These are phyloP conservation scores for Simmondsia chinensis DNA, from an alignment of 148 eudicot species.

Conservation along the genomic window DNA sequence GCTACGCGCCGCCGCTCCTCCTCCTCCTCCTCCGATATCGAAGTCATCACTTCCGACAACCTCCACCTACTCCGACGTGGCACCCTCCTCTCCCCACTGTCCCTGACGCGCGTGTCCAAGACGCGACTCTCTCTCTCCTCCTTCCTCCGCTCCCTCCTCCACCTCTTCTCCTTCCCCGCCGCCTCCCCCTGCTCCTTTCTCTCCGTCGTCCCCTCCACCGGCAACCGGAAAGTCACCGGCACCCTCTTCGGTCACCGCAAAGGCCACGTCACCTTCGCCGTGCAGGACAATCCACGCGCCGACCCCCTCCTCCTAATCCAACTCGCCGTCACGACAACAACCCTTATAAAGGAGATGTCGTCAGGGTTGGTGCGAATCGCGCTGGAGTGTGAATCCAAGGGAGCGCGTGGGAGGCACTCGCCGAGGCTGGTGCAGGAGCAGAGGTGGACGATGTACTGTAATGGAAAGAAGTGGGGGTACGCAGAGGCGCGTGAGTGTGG, in stretches of 20 bases:
- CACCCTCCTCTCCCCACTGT: too few species aligned
- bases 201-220: slow-evolving; percentile 21
- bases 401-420: slow-evolving; percentile 13
- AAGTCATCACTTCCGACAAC: too few species aligned
- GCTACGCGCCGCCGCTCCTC: too few species aligned
- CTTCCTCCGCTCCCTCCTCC: slow-evolving; percentile 47
- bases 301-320: slow-evolving; percentile 53
- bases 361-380: slow-evolving; percentile 77
- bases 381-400: slow-evolving; percentile 54
- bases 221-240: slow-evolving; percentile 64
- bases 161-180: slow-evolving; percentile 29
- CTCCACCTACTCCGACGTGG: too few species aligned
- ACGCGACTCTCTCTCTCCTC: slow-evolving; percentile 23
- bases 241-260: slow-evolving; percentile 79
- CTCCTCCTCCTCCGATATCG: too few species aligned
- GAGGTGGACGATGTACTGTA: slow-evolving; percentile 75
- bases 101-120: slow-evolving; percentile 8
- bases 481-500: slow-evolving; percentile 41
- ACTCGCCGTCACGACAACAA: slow-evolving; percentile 48
- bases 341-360: slow-evolving; percentile 68
- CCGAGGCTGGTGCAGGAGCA: slow-evolving; percentile 36
- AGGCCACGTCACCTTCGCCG: slow-evolving; percentile 76
- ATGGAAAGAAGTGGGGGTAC: slow-evolving; percentile 66
- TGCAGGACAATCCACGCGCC: slow-evolving; percentile 47
- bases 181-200: slow-evolving; percentile 15